Conservation (phyloP, 1,284 basidiomycete species). For the Singerocomus rubriflavus region DNA sequence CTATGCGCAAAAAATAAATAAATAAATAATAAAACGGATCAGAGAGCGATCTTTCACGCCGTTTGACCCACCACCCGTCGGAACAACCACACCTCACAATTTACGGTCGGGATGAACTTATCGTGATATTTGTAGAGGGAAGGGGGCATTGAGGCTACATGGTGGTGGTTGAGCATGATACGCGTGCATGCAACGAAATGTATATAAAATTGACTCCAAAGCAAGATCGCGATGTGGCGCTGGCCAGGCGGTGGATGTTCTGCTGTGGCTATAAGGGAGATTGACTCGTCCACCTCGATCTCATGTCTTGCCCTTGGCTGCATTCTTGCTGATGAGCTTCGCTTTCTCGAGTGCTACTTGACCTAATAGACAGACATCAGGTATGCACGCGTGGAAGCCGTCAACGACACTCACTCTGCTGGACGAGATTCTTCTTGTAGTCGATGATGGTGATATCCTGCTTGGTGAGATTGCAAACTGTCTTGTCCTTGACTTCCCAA, state of each 20-base stretch:
- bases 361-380: conserved; percentile 41
- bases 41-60: conserved; percentile 23
- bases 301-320: conserved; percentile 60
- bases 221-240: conserved; percentile 6
- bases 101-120: conserved; percentile 5
- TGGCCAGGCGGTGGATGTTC: conserved; percentile 6
- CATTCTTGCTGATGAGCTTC: conserved; percentile 83
- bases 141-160: conserved; percentile 18
- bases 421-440: conserved; percentile 82
- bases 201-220: conserved; percentile 15
- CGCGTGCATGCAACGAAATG: conserved; percentile 16
- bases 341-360: conserved; percentile 84
- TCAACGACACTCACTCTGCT: conserved; percentile 51
- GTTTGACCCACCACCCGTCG: conserved; percentile 19
- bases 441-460: conserved; percentile 86
- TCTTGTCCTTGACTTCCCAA: conserved; percentile 96
- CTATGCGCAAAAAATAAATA: too few species aligned
- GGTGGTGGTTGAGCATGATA: conserved; percentile 6
- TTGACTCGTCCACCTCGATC: conserved; percentile 4
- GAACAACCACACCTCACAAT: conserved; percentile 13
- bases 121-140: conserved; percentile 17
- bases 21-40: too few species aligned
- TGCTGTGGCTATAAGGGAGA: neutral
- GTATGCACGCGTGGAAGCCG: conserved; percentile 12
- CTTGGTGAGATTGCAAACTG: conserved; percentile 90